phyloP scores from a whole-genome alignment of 2,329 filamentous ascomycete genomes.

The Epichloe baconii region DNA sequence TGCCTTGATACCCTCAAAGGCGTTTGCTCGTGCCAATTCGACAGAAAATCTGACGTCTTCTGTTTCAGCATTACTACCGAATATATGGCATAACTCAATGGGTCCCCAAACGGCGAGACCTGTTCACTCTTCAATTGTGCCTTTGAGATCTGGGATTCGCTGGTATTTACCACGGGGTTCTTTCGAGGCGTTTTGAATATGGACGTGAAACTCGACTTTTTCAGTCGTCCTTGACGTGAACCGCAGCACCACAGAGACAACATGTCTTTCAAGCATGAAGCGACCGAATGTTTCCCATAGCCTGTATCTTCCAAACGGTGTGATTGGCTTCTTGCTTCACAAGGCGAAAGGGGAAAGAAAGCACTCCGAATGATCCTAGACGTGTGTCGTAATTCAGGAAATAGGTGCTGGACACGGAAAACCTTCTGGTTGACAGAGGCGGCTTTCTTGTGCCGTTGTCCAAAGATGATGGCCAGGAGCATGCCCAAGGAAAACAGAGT shows the following conservation, averaged over 20 bases:
- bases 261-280: slow-evolving; percentile 5
- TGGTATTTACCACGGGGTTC: slow-evolving; percentile 4
- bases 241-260: slow-evolving; percentile 14
- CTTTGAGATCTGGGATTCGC: not conserved
- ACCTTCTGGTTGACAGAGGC: not conserved
- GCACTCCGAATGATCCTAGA: not conserved
- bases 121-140: slow-evolving; percentile 2
- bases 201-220: slow-evolving; percentile 6
- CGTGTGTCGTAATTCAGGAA: not conserved
- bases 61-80: slow-evolving; percentile 26
- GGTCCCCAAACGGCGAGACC: slow-evolving; percentile 8
- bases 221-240: slow-evolving; percentile 5
- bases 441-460: not conserved
- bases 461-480: not conserved
- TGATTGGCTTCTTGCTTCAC: not conserved
- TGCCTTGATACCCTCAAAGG: slow-evolving; percentile 31
- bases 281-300: not conserved
- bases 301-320: not conserved
- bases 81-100: slow-evolving; percentile 20
- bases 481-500: not conserved
- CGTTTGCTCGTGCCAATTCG: slow-evolving; percentile 22
- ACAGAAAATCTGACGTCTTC: slow-evolving; percentile 18
- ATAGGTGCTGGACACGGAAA: not conserved
- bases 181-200: slow-evolving; percentile 6
- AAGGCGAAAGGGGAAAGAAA: not conserved